Base-by-base conservation (phyloP, 2,329 filamentous ascomycete species). In the Paraphoma chrysanthemicola region DNA sequence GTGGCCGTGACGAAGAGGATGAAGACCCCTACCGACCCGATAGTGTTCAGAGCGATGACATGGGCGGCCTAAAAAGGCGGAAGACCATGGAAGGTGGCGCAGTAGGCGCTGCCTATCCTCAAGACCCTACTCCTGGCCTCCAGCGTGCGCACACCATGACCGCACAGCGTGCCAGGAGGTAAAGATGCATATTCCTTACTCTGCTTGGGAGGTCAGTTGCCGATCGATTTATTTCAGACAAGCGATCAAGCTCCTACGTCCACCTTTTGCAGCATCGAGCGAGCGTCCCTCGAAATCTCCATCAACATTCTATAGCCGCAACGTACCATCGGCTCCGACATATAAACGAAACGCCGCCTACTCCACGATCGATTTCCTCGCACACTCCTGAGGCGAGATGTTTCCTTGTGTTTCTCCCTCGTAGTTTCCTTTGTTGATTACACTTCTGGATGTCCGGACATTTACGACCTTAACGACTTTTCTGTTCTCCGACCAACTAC, bases 21-120 rank as follows among this genome's bases (percentile, higher is more conserved):
- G 83, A 88, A 59, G 89, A 92, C 31, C 85, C 88, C 17, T 87
- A 89, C 54, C 88, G 90, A 11, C 85, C 89, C 18, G 83, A 86
- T 39, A 81, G 79, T 56, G 78, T 81, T 28, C 77, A 77, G 36
- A 81, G 81, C 36, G 85, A 85, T 44, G 86, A 88, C 44, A 79
- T 88, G 60, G 85, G 90, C 45, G 82, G 84, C 18, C 77, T 90
- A 56, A 96, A 96, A 80, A 88, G 92, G 65, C 88, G 91, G 62
- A 94, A 93, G 82, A 93, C 90, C 0, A 82, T 90, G 64, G 78
- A 84, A 42, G 81, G 82, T 36, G 70, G 74, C 36, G 71, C 74
- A 30, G 72, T 74, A n/a, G 73, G 63, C 46, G 56, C 63, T 29
- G 63, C 67, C 16, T 76, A 75, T 49, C 62, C 64, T n/a, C 66